A percentile compares a stretch with the other conserved stretches of the same genome.
phyloP scores from a whole-genome alignment of 345 rosid genomes.

The Arabis alpina region DNA sequence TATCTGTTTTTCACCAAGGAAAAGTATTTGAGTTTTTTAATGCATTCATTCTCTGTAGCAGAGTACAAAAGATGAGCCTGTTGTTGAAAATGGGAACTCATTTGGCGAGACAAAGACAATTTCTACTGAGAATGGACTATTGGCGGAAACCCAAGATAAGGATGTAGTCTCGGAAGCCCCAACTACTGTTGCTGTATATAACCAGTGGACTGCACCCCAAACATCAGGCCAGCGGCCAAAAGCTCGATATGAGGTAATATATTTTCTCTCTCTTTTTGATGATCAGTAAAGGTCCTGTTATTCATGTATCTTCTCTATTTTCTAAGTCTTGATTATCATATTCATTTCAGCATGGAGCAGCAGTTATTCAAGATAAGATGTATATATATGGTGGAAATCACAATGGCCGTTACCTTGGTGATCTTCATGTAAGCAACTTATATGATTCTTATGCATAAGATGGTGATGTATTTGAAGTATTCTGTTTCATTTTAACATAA shows the following conservation, averaged over 20 bases:
- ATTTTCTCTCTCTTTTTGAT: slow-evolving; percentile 35
- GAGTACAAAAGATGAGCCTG: slow-evolving; percentile 57
- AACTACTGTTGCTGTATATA: slow-evolving; percentile 77
- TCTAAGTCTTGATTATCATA: slow-evolving; percentile 33
- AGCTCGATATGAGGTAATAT: slow-evolving; percentile 89
- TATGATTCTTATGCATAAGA: slow-evolving; percentile 22
- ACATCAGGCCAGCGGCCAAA: slow-evolving; percentile 82
- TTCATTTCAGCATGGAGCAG: slow-evolving; percentile 86
- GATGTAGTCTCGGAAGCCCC: slow-evolving; percentile 89
- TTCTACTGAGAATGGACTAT: slow-evolving; percentile 66
- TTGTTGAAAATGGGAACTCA: slow-evolving; percentile 66
- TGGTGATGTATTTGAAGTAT: slow-evolving; percentile 23
- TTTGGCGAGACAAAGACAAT: slow-evolving; percentile 69
- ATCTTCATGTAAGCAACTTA: slow-evolving; percentile 80
- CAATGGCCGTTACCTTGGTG: slow-evolving; percentile 95
- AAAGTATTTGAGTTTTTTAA: slow-evolving; percentile 24
- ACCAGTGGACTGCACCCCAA: slow-evolving; percentile 87
- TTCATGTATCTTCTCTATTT: slow-evolving; percentile 31
- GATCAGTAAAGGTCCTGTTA: slow-evolving; percentile 21
- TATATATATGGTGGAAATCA: slow-evolving; percentile 95
- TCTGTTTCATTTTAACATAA: slow-evolving; percentile 7
- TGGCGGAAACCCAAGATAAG: slow-evolving; percentile 80
- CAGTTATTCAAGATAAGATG: slow-evolving; percentile 90
- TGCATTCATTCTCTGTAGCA: slow-evolving; percentile 50
- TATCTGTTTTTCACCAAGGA: slow-evolving; percentile 5